Conservation (phyloP, 2,329 filamentous ascomycete species). For the Aspergillus novoparasiticus region DNA sequence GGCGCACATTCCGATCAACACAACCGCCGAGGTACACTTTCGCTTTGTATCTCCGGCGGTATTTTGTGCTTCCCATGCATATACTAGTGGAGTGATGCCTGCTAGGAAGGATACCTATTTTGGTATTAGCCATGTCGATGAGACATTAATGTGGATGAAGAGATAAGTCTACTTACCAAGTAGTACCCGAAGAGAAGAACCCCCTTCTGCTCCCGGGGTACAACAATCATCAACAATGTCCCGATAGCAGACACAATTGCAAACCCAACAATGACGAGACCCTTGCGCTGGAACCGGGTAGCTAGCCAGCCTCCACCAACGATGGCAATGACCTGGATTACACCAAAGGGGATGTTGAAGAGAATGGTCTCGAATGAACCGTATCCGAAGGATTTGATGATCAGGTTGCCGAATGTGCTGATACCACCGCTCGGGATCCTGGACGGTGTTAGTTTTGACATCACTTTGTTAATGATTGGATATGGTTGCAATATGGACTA, state of each 20-base stretch:
- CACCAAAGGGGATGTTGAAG: slow-evolving; percentile 46
- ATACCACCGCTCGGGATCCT: slow-evolving; percentile 45
- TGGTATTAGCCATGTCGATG: background rate
- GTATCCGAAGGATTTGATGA: slow-evolving; percentile 47
- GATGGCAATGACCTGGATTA: slow-evolving; percentile 42
- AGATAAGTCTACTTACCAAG: slow-evolving; percentile 36
- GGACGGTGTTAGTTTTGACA: background rate
- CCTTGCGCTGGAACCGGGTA: slow-evolving; percentile 47
- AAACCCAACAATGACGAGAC: slow-evolving; percentile 46
- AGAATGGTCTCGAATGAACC: slow-evolving; percentile 44
- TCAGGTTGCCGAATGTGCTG: slow-evolving; percentile 43
- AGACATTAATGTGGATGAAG: fast-evolving
- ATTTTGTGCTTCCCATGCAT: slow-evolving; percentile 42
- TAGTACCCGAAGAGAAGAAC: slow-evolving; percentile 57
- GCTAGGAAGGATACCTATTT: slow-evolving; percentile 33
- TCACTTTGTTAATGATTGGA: background rate
- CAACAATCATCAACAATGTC: slow-evolving; percentile 52
- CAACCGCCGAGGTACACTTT: slow-evolving; percentile 39
- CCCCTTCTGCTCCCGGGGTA: slow-evolving; percentile 51
- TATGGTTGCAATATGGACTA: background rate
- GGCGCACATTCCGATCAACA: slow-evolving; percentile 40
- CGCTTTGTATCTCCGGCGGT: slow-evolving; percentile 41
- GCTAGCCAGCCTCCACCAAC: slow-evolving; percentile 42
- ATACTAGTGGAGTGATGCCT: slow-evolving; percentile 39
- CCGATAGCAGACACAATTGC: slow-evolving; percentile 45